phyloP scores from a whole-genome alignment of 2,329 filamentous ascomycete genomes.

The Penicillium brasilianum region DNA sequence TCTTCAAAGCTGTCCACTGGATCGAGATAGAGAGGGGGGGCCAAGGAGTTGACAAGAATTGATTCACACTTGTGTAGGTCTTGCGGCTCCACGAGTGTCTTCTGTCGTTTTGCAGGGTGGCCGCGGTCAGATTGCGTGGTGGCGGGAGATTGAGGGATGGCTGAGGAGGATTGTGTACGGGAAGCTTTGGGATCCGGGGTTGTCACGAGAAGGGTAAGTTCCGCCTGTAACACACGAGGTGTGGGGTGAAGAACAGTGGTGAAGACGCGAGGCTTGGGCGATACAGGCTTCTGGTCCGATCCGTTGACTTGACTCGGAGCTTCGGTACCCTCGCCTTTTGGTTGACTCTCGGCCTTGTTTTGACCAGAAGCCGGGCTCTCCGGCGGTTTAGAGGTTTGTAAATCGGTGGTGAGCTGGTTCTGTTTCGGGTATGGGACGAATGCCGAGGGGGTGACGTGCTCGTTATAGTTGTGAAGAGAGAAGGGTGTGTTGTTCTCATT shows the following conservation, averaged over 20 bases:
- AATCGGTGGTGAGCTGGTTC: conserved; percentile 41
- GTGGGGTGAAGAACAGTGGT: conserved; percentile 89
- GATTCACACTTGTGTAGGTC: conserved; percentile 78
- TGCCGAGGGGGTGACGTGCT: conserved; percentile 86
- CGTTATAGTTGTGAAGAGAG: conserved; percentile 91
- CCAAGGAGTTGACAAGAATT: conserved; percentile 73
- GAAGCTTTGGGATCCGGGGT: conserved; percentile 65
- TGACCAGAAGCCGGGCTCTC: conserved; percentile 21
- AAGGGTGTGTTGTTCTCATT: conserved; percentile 70
- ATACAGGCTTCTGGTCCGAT: conserved; percentile 53
- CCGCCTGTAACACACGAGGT: conserved; percentile 71
- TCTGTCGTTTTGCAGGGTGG: conserved; percentile 68
- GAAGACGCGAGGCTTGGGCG: conserved; percentile 63
- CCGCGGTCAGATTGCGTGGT: conserved; percentile 62
- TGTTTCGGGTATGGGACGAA: conserved; percentile 73
- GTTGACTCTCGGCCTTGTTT: conserved; percentile 29
- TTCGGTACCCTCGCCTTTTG: conserved; percentile 33
- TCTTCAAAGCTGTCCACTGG: conserved; percentile 72
- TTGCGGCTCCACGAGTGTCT: conserved; percentile 77
- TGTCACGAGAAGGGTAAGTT: conserved; percentile 75
- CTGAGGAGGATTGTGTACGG: conserved; percentile 44
- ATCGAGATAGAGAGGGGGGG: conserved; percentile 76
- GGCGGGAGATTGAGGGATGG: conserved; percentile 68
- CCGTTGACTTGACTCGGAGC: conserved; percentile 49
- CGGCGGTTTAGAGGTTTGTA: conserved; percentile 33